These are phyloP conservation scores for Syncephalastrum contaminatum DNA, from an alignment of 371 early-diverging fungal species.

Conservation along the genomic window DNA sequence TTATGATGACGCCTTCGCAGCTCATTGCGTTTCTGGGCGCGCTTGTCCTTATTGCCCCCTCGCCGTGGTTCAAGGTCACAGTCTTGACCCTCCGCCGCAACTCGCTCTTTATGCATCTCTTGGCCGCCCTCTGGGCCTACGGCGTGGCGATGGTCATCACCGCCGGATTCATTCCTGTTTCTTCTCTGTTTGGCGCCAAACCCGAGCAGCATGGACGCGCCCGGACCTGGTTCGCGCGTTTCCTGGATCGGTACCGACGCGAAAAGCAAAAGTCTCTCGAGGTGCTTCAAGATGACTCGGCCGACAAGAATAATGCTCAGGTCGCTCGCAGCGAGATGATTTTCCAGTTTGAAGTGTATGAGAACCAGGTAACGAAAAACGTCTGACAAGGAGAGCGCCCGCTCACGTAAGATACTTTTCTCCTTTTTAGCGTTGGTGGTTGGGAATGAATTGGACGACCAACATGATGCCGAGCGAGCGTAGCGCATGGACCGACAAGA, in stretches of 20 bases:
- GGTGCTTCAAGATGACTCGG: slow-evolving; percentile 3
- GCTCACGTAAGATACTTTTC: neutral
- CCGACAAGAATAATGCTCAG: slow-evolving; percentile 3
- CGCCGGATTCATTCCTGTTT: slow-evolving; percentile 2
- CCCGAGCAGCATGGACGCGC: neutral
- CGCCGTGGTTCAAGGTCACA: slow-evolving; percentile 28
- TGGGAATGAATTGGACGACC: slow-evolving; percentile 47
- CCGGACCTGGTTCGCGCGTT: slow-evolving; percentile 10
- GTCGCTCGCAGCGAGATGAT: slow-evolving; percentile 34
- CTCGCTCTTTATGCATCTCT: slow-evolving; percentile 15
- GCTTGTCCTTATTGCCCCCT: slow-evolving; percentile 15
- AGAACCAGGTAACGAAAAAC: slow-evolving; percentile 34
- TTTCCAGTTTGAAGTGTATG: slow-evolving; percentile 48
- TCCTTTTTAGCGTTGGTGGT: slow-evolving; percentile 36
- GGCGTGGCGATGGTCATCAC: slow-evolving; percentile 25
- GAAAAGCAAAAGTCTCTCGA: slow-evolving; percentile 25
- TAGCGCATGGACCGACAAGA: slow-evolving; percentile 39
- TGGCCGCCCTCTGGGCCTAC: slow-evolving; percentile 34
- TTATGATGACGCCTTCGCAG: slow-evolving; percentile 20
- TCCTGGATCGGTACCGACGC: slow-evolving; percentile 10
- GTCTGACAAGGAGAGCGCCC: neutral
- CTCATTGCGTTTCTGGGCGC: slow-evolving; percentile 25
- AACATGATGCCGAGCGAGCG: slow-evolving; percentile 51
- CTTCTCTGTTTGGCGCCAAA: neutral
- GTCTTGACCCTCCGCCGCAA: slow-evolving; percentile 16